Evolutionary conservation across 148 eudicot species (phyloP).

Genomic region (Dysphania ambrosioides): DNA sequence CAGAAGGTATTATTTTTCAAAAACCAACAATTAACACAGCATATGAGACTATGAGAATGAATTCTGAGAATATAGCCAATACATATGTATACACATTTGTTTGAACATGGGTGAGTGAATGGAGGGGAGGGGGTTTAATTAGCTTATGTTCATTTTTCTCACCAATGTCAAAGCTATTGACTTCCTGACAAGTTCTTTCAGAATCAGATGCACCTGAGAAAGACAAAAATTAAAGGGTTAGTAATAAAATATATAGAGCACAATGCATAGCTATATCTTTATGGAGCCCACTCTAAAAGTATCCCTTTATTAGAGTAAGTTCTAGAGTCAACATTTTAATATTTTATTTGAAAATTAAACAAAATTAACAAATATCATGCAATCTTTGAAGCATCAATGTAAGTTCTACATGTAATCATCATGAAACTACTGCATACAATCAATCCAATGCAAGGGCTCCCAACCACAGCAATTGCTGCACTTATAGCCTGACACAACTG

Average conservation of each 20-base stretch:
- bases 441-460: neutral
- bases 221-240: neutral
- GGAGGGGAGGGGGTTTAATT: too few relatives aligned
- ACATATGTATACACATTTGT: too few relatives aligned
- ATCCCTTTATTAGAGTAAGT: neutral
- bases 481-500: neutral
- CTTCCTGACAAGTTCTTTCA: slow-evolving; percentile 95
- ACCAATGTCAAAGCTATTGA: slow-evolving; percentile 78
- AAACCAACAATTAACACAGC: neutral
- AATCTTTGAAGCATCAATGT: neutral
- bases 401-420: neutral
- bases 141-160: slow-evolving; percentile 16
- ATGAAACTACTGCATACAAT: neutral
- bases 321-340: neutral
- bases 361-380: neutral
- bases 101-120: too few relatives aligned
- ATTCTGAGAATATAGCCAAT: too few relatives aligned
- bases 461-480: neutral
- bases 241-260: neutral
- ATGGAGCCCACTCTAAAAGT: neutral
- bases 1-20: neutral
- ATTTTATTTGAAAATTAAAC: neutral
- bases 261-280: neutral
- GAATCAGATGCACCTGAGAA: slow-evolving; percentile 76
- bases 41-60: too few relatives aligned